phyloP scores from a whole-genome alignment of 169 alveolate genomes.

The Plasmodium gallinaceum region DNA sequence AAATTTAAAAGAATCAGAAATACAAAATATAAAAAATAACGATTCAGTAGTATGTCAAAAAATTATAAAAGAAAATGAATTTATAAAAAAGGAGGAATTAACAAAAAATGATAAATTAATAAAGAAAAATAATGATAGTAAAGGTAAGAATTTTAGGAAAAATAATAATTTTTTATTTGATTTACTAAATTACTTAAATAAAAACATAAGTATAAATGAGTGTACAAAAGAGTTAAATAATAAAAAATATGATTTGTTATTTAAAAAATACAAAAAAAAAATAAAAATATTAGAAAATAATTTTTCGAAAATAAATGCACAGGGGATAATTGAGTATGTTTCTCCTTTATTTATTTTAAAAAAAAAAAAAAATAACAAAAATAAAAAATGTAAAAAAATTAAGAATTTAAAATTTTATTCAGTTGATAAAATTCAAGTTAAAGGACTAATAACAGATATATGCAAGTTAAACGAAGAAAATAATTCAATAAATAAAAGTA shows the following conservation, averaged over 20 bases:
- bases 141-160: not conserved
- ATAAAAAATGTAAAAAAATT: not conserved
- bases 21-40: not conserved
- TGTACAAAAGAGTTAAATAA: slow-evolving; percentile 41
- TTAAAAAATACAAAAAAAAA: slow-evolving; percentile 51
- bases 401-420: not conserved
- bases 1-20: not conserved
- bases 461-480: slow-evolving; percentile 8
- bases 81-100: not conserved
- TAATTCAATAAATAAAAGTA: slow-evolving; percentile 3
- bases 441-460: slow-evolving; percentile 28
- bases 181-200: slow-evolving; percentile 39
- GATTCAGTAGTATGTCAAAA: not conserved
- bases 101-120: not conserved
- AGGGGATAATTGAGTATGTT: slow-evolving; percentile 26
- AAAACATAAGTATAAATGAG: slow-evolving; percentile 30
- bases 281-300: slow-evolving; percentile 40
- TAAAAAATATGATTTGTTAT: slow-evolving; percentile 28
- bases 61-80: not conserved
- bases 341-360: slow-evolving; percentile 36
- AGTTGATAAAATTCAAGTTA: slow-evolving; percentile 25
- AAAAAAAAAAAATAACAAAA: slow-evolving; percentile 4
- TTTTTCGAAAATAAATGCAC: slow-evolving; percentile 38
- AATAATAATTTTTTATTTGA: slow-evolving; percentile 38
- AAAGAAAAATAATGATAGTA: not conserved